Conservation (phyloP, 1,139 yeast species). For the Kurtzmaniella natalensis region DNA sequence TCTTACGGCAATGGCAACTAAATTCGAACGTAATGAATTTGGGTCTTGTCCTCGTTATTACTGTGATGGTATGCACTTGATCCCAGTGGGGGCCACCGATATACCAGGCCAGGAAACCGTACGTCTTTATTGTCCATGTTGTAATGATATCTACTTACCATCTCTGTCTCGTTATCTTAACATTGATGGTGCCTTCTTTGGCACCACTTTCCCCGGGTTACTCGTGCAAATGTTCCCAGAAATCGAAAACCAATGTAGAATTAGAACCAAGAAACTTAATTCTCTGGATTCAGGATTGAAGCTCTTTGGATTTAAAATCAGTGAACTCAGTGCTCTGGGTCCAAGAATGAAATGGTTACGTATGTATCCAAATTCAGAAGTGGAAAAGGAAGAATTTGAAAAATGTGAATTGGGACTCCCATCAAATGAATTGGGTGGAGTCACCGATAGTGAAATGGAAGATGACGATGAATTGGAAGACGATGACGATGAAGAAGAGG, state of each 20-base stretch:
- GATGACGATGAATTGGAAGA: conserved; percentile 24
- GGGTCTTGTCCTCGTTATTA: conserved; percentile 89
- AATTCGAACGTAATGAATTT: conserved; percentile 83
- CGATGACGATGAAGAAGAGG: conserved; percentile 18
- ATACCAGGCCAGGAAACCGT: conserved; percentile 91
- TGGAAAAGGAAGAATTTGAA: conserved; percentile 56
- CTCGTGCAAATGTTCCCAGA: conserved; percentile 89
- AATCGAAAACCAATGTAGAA: conserved; percentile 50
- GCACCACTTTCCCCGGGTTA: conserved; percentile 91
- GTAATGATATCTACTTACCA: conserved; percentile 87
- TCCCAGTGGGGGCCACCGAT: conserved; percentile 92
- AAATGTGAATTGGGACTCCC: conserved; percentile 62
- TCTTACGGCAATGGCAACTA: conserved; percentile 90
- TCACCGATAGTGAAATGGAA: conserved; percentile 16
- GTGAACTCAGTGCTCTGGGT: conserved; percentile 74
- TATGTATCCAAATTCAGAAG: conserved; percentile 58
- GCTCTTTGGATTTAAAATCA: conserved; percentile 82
- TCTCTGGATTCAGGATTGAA: conserved; percentile 61
- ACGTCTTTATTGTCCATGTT: conserved; percentile 88
- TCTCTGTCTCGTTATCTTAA: conserved; percentile 78
- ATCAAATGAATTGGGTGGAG: conserved; percentile 10
- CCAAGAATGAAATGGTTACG: conserved; percentile 96
- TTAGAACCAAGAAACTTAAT: conserved; percentile 49
- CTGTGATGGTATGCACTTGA: conserved; percentile 87
- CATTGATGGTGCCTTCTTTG: conserved; percentile 95